These are phyloP conservation scores for Chlamydomonas asymmetrica DNA, from an alignment of 139 green algal species.

Conservation along the genomic window DNA sequence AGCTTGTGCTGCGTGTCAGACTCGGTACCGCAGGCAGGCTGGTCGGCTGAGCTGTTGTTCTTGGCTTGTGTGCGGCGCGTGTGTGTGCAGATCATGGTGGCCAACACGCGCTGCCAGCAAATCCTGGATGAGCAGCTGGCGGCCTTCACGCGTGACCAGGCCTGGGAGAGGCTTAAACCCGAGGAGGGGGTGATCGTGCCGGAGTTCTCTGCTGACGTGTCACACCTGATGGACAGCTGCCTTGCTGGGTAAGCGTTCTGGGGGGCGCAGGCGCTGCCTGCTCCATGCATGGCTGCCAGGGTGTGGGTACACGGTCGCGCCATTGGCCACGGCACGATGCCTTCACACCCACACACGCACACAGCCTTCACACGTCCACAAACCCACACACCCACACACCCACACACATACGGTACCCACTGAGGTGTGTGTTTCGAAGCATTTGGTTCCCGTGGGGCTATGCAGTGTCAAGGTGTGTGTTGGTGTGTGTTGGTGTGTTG, in stretches of 20 bases:
- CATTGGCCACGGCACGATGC: neutral
- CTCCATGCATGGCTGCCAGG: no score
- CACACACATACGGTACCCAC: no score
- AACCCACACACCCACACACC: no score
- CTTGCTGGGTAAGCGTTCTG: conserved; percentile 61
- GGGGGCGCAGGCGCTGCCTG: no score
- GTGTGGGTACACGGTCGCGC: conserved; percentile 8
- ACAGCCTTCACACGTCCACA: no score
- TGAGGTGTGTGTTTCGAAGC: no score
- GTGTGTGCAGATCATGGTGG: conserved; percentile 91
- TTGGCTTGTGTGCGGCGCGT: no score
- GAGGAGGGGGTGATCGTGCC: conserved; percentile 37
- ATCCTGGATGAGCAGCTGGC: conserved; percentile 75
- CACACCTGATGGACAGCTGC: conserved; percentile 68
- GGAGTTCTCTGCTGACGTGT: conserved; percentile 64
- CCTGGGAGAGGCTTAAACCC: conserved; percentile 55
- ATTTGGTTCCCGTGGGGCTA: no score
- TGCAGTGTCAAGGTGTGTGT: neutral
- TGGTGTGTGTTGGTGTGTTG: neutral
- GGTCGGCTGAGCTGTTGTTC: no score
- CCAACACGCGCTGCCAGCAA: conserved; percentile 93
- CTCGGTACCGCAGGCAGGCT: no score
- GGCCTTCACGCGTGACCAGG: conserved; percentile 58
- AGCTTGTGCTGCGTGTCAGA: no score
- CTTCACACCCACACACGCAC: neutral